phyloP scores from a whole-genome alignment of 2,329 filamentous ascomycete genomes.

The Colletotrichum cuscutae region DNA sequence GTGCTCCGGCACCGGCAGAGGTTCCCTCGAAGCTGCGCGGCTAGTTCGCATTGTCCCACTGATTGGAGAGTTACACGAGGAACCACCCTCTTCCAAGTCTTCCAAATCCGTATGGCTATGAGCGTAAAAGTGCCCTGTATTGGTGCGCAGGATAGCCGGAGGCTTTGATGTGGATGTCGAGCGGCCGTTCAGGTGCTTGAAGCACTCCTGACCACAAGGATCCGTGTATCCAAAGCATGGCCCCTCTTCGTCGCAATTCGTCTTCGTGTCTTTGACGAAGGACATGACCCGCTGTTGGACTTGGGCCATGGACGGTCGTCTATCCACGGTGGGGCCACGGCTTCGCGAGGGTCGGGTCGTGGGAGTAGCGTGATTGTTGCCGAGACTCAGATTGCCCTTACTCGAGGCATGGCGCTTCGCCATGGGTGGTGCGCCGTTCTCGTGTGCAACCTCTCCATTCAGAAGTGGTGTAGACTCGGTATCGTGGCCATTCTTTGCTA shows the following conservation, averaged over 20 bases:
- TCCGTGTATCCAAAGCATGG: constrained; percentile 74
- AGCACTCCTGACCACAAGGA: constrained; percentile 73
- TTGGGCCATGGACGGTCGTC: constrained; percentile 64
- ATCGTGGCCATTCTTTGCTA: constrained; percentile 36
- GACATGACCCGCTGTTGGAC: constrained; percentile 69
- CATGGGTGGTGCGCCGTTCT: constrained; percentile 39
- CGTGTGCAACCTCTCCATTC: constrained; percentile 39
- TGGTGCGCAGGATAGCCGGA: constrained; percentile 53
- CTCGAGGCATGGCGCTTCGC: constrained; percentile 43
- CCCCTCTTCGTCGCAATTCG: constrained; percentile 69
- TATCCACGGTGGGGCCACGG: constrained; percentile 45
- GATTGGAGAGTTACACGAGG: constrained; percentile 41
- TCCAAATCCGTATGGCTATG: constrained; percentile 41
- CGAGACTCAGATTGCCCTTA: constrained; percentile 40
- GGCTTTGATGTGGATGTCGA: constrained; percentile 46
- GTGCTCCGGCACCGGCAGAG: constrained; percentile 38
- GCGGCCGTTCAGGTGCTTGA: constrained; percentile 64
- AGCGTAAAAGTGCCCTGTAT: constrained; percentile 48
- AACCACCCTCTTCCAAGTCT: constrained; percentile 43
- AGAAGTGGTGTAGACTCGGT: constrained; percentile 64
- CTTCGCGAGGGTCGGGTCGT: constrained; percentile 33
- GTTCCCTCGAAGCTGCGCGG: constrained; percentile 52
- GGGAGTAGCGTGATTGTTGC: constrained; percentile 11
- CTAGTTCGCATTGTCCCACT: constrained; percentile 49
- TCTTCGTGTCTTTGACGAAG: constrained; percentile 73